A percentile compares a stretch with the other conserved stretches of the same genome.
phyloP scores from a whole-genome alignment of 495 filamentous ascomycete genomes.

The Lepidopterella palustris region DNA sequence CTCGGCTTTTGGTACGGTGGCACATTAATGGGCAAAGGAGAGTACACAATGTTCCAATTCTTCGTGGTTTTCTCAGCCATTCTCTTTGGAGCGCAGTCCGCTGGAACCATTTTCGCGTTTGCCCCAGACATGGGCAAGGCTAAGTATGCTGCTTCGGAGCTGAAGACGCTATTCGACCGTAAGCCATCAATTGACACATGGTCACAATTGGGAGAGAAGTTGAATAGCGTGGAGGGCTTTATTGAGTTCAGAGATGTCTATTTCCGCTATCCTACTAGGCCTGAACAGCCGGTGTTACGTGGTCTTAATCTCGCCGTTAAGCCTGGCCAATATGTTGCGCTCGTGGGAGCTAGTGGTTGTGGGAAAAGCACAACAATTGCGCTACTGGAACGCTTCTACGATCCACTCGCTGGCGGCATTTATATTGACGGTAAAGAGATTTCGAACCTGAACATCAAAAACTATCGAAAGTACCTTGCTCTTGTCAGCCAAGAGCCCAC shows the following conservation, averaged over 20 bases:
- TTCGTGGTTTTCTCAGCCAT: conserved; percentile 74
- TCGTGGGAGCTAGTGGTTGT: conserved; percentile 29
- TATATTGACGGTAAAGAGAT: conserved; percentile 20
- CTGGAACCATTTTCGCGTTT: conserved; percentile 79
- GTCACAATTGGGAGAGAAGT: conserved; percentile 40
- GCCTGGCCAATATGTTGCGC: conserved; percentile 17
- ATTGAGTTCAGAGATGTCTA: conserved; percentile 14
- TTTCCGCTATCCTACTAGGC: conserved; percentile 6
- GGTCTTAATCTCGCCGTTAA: conserved; percentile 12
- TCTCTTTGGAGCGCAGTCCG: conserved; percentile 74
- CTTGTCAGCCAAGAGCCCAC: conserved; percentile 27
- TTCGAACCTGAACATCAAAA: conserved; percentile 3
- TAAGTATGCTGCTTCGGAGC: conserved; percentile 66
- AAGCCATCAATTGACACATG: conserved; percentile 70
- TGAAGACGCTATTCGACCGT: conserved; percentile 68
- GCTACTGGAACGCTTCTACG: conserved; percentile 29
- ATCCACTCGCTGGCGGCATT: conserved; percentile 25
- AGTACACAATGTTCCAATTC: conserved; percentile 70
- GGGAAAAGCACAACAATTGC: conserved; percentile 31
- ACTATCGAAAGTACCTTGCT: conserved; percentile 17
- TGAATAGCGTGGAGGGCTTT: background rate
- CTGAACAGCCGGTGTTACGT: conserved; percentile 10
- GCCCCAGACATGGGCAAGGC: conserved; percentile 81
- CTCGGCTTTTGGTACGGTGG: conserved; percentile 9
- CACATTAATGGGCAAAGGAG: conserved; percentile 54